Percentiles rank a stretch among this genome's conserved stretches.
phyloP scores from a whole-genome alignment of 352 stramenopile species.

The Phytophthora ohioensis region DNA sequence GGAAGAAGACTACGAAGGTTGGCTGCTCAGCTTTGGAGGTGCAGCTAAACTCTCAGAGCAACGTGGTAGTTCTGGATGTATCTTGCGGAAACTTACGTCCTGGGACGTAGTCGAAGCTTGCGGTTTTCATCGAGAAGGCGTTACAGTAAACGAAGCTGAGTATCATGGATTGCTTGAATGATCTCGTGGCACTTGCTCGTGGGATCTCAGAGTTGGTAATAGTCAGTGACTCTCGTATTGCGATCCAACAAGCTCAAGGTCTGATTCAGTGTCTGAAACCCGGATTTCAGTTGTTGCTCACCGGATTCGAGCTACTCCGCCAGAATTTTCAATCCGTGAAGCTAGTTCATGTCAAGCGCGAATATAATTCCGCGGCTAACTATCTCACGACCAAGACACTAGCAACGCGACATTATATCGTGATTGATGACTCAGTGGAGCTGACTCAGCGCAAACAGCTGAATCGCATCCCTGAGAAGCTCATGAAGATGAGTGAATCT shows the following conservation, averaged over 20 bases:
- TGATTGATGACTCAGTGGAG: conserved; percentile 1
- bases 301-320: not conserved
- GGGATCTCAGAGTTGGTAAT: not conserved
- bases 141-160: conserved; percentile 8
- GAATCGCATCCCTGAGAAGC: not conserved
- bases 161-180: not conserved
- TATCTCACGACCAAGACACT: not conserved
- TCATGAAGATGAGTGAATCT: not conserved
- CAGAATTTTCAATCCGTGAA: not conserved
- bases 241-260: conserved; percentile 12
- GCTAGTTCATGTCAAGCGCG: conserved; percentile 5
- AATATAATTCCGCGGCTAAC: conserved; percentile 4
- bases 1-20: not conserved
- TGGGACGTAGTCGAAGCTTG: conserved; percentile 6
- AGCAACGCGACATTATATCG: not conserved
- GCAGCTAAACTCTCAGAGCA: conserved; percentile 6
- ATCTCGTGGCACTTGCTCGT: not conserved
- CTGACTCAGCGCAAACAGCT: not conserved
- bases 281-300: not conserved
- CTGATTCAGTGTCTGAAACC: conserved; percentile 13
- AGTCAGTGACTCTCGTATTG: conserved; percentile 9
- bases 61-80: not conserved
- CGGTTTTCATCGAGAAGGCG: not conserved
- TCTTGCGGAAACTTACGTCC: conserved; percentile 4
- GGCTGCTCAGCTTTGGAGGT: conserved; percentile 12